Conservation (phyloP, 116 monocot species). For the Posidonia oceanica region DNA sequence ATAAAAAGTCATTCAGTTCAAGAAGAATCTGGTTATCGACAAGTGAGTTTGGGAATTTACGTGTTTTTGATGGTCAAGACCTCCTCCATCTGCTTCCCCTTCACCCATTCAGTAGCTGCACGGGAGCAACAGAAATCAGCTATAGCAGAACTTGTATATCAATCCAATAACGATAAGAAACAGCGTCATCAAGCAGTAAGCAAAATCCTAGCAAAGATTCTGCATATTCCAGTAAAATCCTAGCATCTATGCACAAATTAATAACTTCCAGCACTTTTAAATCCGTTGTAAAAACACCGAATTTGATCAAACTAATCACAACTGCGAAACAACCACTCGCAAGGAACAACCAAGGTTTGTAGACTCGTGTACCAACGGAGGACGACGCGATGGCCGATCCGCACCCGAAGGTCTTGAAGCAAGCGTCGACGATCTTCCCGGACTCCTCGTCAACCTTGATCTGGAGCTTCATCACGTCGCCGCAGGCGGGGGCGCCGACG, state of each 20-base stretch:
- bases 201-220: too few relatives aligned
- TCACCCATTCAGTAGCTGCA: slow-evolving; percentile 75
- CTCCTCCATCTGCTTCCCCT: slow-evolving; percentile 68
- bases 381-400: slow-evolving; percentile 91
- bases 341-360: too few relatives aligned
- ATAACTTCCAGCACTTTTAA: too few relatives aligned
- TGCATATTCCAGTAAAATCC: too few relatives aligned
- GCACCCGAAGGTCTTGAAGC: slow-evolving; percentile 94
- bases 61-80: slow-evolving; percentile 62
- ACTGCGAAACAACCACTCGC: too few relatives aligned
- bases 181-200: too few relatives aligned
- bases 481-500: slow-evolving; percentile 81
- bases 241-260: too few relatives aligned
- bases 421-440: slow-evolving; percentile 78
- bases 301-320: too few relatives aligned
- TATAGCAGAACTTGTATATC: too few relatives aligned
- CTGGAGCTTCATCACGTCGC: slow-evolving; percentile 96
- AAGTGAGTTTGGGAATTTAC: slow-evolving; percentile 15
- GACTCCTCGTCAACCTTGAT: slow-evolving; percentile 71
- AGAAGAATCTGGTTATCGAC: background rate
- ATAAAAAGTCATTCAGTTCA: background rate
- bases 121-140: too few relatives aligned
- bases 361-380: slow-evolving; percentile 42
- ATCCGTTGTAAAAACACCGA: too few relatives aligned
- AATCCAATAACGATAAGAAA: background rate